Evolutionary conservation across 345 rosid species (phyloP), one percentile per base, ranked within the genome.

Genomic region (Citrus glauca): DNA sequence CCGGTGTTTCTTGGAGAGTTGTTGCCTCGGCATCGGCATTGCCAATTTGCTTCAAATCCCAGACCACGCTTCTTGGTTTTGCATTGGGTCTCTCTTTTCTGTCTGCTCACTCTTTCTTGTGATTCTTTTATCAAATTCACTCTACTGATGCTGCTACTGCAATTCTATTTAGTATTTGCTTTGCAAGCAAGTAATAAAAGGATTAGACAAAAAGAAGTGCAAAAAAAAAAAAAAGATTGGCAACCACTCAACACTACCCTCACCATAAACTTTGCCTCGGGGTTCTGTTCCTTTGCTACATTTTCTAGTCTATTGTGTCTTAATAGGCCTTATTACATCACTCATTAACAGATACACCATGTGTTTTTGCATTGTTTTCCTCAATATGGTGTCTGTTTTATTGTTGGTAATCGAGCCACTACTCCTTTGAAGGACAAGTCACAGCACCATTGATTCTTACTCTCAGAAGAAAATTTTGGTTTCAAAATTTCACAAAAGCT

Each of bases 281-380:
- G 94, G 91, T 89, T 89, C 93, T 84, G 90, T 87, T 80, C 53
- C 74, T 83, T 77, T 75, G 79, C 72, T 74, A 57, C 24, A 69
- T 76, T 38, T 59, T 32, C 17, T 72, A 75, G 48, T 74, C 69
- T 72, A 78, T 78, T 74, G 77, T 33, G 48, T 73, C 76, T 75
- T 79, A 82, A 73, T 75, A 78, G 78, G 79, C 61, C 76, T 79
- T 53, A 24, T 77, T 38, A 78, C 78, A 72, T 83, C 80, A 35
- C 66, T 37, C 48, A 32, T 50, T 59, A 24, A 56, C 74, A 64
- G 73, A 61, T 66, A 73, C 81, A 42, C 81, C 96, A 93, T 87
- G 98, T 93, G 97, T 73, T 86, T 66, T 72, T 89, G 89, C 98
- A 88, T 93, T 73, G 97, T 88, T 90, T 93, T 92, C 93, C 86